A percentile compares a stretch with the other conserved stretches of the same genome.
These are phyloP conservation scores for Lepidium africanum DNA, from an alignment of 345 rosid genomes.

Conservation along the genomic window DNA sequence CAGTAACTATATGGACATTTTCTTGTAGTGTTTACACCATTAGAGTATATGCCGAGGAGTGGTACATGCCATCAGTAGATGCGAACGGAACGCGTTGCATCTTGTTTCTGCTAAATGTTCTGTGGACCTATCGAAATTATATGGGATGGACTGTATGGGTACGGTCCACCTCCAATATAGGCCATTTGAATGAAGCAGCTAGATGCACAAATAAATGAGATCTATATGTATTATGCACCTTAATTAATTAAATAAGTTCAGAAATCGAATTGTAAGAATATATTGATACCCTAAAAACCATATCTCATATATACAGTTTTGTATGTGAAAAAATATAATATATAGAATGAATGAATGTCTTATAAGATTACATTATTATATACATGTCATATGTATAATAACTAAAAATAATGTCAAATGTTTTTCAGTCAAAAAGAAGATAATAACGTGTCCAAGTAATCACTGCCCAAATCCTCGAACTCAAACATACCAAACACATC, in stretches of 20 bases:
- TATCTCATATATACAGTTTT: background rate
- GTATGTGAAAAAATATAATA: background rate
- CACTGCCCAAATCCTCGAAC: slow-evolving; percentile 69
- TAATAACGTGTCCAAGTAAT: slow-evolving; percentile 54
- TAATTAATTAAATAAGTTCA: background rate
- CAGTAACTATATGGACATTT: too few relatives aligned
- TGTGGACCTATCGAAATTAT: too few relatives aligned
- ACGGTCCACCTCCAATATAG: too few relatives aligned
- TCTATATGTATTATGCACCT: too few relatives aligned
- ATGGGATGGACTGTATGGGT: too few relatives aligned
- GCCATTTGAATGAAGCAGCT: too few relatives aligned
- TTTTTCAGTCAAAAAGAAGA: slow-evolving; percentile 39
- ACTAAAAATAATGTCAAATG: background rate
- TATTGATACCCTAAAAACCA: background rate
- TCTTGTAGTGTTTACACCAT: too few relatives aligned
- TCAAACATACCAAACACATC: slow-evolving; percentile 39
- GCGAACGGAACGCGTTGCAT: too few relatives aligned
- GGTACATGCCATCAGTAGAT: too few relatives aligned
- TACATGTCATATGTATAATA: background rate
- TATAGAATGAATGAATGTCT: background rate
- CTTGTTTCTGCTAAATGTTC: too few relatives aligned
- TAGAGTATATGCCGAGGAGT: too few relatives aligned
- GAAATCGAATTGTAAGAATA: background rate
- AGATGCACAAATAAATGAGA: too few relatives aligned
- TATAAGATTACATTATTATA: background rate